Conservation (phyloP, 805 yeast genomes). For the Wickerhamiella dianesei region DNA sequence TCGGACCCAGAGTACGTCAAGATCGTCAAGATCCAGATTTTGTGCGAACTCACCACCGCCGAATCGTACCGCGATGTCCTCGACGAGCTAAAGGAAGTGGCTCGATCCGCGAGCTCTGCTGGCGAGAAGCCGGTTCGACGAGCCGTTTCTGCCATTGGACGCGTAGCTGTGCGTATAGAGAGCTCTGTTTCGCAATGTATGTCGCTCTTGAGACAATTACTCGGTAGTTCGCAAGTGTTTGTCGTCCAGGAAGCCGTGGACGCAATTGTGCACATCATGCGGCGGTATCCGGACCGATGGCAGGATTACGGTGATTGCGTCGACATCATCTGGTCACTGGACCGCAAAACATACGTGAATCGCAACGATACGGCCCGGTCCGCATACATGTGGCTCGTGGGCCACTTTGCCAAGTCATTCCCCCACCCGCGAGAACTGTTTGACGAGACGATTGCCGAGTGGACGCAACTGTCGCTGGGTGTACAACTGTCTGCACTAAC, state of each 20-base stretch:
- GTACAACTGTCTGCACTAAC: slow-evolving; percentile 67
- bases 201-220: slow-evolving; percentile 42
- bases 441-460: slow-evolving; percentile 32
- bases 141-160: slow-evolving; percentile 81
- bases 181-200: slow-evolving; percentile 52
- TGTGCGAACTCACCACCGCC: slow-evolving; percentile 62
- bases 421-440: slow-evolving; percentile 32
- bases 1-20: slow-evolving; percentile 81
- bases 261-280: slow-evolving; percentile 59
- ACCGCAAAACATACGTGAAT: slow-evolving; percentile 30
- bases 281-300: slow-evolving; percentile 49
- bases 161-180: slow-evolving; percentile 65
- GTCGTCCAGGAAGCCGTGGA: slow-evolving; percentile 69
- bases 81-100: slow-evolving; percentile 51
- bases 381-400: slow-evolving; percentile 73
- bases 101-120: slow-evolving; percentile 23
- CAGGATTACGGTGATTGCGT: not conserved
- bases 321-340: not conserved
- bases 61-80: slow-evolving; percentile 47
- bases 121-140: slow-evolving; percentile 78
- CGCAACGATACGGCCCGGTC: slow-evolving; percentile 58
- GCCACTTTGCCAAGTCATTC: slow-evolving; percentile 47
- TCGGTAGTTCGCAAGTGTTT: slow-evolving; percentile 53
- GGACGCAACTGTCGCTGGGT: slow-evolving; percentile 51
- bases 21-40: slow-evolving; percentile 79